A percentile compares a stretch with the other conserved stretches of the same genome.
Conservation (phyloP, 2,329 filamentous ascomycete species). For the Leptodontidium sp. region DNA sequence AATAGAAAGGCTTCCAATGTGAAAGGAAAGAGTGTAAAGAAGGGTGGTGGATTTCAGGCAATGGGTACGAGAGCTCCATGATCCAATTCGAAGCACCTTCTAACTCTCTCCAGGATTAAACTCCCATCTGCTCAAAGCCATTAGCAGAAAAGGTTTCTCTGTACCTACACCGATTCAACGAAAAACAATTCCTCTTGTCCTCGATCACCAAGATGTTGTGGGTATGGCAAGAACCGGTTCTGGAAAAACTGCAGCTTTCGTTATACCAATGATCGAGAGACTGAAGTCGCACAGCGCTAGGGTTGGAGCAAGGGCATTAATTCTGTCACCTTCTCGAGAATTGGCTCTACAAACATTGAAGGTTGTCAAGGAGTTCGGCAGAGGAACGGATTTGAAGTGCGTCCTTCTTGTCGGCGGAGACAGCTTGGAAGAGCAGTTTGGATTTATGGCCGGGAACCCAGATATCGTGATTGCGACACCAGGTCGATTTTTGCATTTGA, state of each 20-base stretch:
- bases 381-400: slow-evolving; percentile 90
- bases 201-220: slow-evolving; percentile 94
- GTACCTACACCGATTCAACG: slow-evolving; percentile 97
- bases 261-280: slow-evolving; percentile 97
- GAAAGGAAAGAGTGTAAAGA: slow-evolving; percentile 88
- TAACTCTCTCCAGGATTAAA: slow-evolving; percentile 68
- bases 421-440: slow-evolving; percentile 93
- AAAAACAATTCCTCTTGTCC: slow-evolving; percentile 91
- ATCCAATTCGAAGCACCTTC: slow-evolving; percentile 15
- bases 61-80: slow-evolving; percentile 70
- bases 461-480: slow-evolving; percentile 98
- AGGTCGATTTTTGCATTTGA: slow-evolving; percentile 93
- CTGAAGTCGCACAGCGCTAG: slow-evolving; percentile 87
- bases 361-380: slow-evolving; percentile 92
- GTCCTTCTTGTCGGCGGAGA: slow-evolving; percentile 94
- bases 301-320: slow-evolving; percentile 85
- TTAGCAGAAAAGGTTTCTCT: slow-evolving; percentile 91
- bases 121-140: slow-evolving; percentile 84
- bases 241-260: slow-evolving; percentile 97
- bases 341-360: slow-evolving; percentile 94
- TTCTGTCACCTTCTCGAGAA: slow-evolving; percentile 93
- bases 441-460: slow-evolving; percentile 90
- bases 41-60: slow-evolving; percentile 94
- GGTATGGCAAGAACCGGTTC: slow-evolving; percentile 99
- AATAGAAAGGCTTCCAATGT: slow-evolving; percentile 86